Evolutionary conservation across 2,329 filamentous ascomycete species (phyloP), one percentile per base, ranked within the genome.

Genomic region (Apiospora sp.): DNA sequence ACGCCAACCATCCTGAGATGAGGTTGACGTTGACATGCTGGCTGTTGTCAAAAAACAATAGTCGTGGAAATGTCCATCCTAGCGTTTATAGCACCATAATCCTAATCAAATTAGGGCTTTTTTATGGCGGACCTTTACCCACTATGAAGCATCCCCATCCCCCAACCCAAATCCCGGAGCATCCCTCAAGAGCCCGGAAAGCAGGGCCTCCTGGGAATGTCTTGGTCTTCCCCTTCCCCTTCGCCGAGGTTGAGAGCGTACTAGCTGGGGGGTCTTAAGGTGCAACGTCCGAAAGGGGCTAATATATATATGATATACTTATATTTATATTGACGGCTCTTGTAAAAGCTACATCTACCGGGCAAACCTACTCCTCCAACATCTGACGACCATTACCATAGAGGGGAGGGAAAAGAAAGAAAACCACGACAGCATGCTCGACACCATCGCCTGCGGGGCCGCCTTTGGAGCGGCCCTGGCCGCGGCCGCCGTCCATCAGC

Each of bases 391-490:
- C 54, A 19, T 22, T 24, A 14, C 27, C 54, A 10, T 12, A 12
- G 12, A 3, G 14, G 27, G 27, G 27, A 30, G 27, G n/a, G n/a
- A n/a, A 46, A 13, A 19, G 7, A 30, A 16, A 4, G 10, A 34
- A 61, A 41, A 41, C 7, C 54, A n/a, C 41, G 44, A 10, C 24
- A 37, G 4, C 41, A 71, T 71, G 51, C 16, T 71, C 34, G 69
- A 71, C 41, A 71, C 69, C 19, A 2, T 86, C 58, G 72, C 87
- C 61, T 84, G 88, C 0, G 91, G 91, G 34, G 86, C 85, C 54
- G 84, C 86, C 67, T 92, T 93, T 75, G 92, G 92, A 67, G 88
- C 88, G 14, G 89, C 90, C 71, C 84, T 92, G 61, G 84, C 88
- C 44, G 87, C 86, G 4, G 86, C 91, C 1, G 91, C 90, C 43